Evolutionary conservation across 495 filamentous ascomycete species (phyloP), one percentile per base, ranked within the genome.

Genomic region (Talaromyces trachyspermus): DNA sequence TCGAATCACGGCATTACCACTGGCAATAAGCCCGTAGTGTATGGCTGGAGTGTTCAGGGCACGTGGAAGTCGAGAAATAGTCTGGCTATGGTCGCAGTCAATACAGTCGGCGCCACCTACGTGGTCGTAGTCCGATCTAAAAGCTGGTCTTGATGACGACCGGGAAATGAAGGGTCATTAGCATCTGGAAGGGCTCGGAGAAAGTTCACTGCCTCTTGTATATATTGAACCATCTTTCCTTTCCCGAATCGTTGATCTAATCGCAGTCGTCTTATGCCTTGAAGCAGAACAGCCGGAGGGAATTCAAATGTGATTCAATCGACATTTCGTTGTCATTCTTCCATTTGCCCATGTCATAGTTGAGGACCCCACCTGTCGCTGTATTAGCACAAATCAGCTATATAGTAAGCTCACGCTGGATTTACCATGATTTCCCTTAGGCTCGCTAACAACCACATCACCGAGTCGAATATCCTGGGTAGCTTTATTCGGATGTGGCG

Each of bases 21-120:
- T 60, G 27, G 54, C 59, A 33, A 65, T 55, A 2, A 45, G 46
- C 8, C 62, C 59, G 38, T 62, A 59, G 42, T 65, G 54, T 11
- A 65, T 42, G 1, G 41, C 42, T 26, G 55, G 53, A 41, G 47
- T 54, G 49, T 19, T 48, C 7, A 43, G 55, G 18, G 43, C 24
- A 22, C 48, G 46, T 6, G 15, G 40, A 10, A 22, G 37, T 11
- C 37, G 14, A 10, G 9, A 12, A 17, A 40, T 17, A 17, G 18
- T 17, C 2, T 40, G 14, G 11, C 11, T 17, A 10, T 17, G 10
- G 4, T 40, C 37, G 37, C 19, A 17, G 9, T 10, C 17, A 17
- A 10, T 17, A 17, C 37, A 17, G 3, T 22, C 19, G 9, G 10
- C 17, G 10, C 17, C 11, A 10, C 17, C 18, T 9, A 22, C 37